These are phyloP conservation scores for Calonectria ilicicola DNA, from an alignment of 2,329 filamentous ascomycete species.

Conservation along the genomic window DNA sequence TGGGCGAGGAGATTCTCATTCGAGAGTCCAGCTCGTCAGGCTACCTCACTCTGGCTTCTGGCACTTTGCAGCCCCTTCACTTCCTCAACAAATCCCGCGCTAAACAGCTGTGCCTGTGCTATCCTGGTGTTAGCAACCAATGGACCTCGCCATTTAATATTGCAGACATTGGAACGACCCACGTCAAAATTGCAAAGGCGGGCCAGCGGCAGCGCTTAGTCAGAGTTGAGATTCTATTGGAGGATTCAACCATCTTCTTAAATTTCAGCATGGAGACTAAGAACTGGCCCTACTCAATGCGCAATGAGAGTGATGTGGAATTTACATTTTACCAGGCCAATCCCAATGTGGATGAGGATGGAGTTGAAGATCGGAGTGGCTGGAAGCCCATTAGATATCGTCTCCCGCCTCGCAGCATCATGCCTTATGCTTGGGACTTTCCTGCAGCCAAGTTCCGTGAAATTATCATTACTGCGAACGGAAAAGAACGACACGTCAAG, in stretches of 20 bases:
- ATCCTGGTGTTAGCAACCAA: conserved; percentile 93
- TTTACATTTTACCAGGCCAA: conserved; percentile 97
- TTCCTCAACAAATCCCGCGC: conserved; percentile 86
- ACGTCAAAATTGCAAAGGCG: conserved; percentile 92
- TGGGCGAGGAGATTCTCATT: conserved; percentile 88
- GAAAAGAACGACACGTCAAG: conserved; percentile 85
- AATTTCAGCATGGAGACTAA: conserved; percentile 91
- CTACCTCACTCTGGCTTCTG: conserved; percentile 80
- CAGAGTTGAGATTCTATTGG: conserved; percentile 89
- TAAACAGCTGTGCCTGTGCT: conserved; percentile 93
- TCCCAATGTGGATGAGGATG: conserved; percentile 92
- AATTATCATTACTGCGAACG: conserved; percentile 73
- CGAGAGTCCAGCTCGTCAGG: conserved; percentile 93
- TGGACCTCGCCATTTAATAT: conserved; percentile 99
- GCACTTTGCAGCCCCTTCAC: conserved; percentile 87
- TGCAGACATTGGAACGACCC: conserved; percentile 89
- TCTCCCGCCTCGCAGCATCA: conserved; percentile 92
- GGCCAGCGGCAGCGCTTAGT: conserved; percentile 91
- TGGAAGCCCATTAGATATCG: conserved; percentile 96
- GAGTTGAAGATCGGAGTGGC: conserved; percentile 82
- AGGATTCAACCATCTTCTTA: conserved; percentile 92
- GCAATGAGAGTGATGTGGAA: conserved; percentile 96
- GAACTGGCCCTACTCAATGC: conserved; percentile 98
- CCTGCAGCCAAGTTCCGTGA: conserved; percentile 97
- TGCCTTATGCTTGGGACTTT: conserved; percentile 99